These are phyloP conservation scores for Pseudocercospora vitis DNA, from an alignment of 2,329 filamentous ascomycete species.

Conservation along the genomic window DNA sequence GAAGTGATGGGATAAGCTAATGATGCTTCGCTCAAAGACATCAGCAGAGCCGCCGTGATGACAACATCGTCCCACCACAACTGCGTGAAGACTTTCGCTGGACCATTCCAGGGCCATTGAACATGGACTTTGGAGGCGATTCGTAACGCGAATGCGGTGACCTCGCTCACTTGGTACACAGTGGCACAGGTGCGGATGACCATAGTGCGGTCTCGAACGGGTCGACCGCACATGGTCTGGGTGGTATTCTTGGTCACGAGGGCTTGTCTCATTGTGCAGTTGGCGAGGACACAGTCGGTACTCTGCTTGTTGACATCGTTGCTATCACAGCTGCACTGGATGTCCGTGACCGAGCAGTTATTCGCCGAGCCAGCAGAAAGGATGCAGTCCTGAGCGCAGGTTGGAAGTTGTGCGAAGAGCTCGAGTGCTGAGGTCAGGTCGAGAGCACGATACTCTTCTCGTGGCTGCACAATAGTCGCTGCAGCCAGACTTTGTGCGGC, in stretches of 20 bases:
- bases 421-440: not conserved
- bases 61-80: constrained; percentile 9
- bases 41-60: not conserved
- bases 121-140: constrained; percentile 14
- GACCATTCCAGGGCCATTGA: constrained; percentile 8
- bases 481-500: not conserved
- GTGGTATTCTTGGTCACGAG: constrained; percentile 14
- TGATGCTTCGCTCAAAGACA: constrained; percentile 1
- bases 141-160: constrained; percentile 10
- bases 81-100: constrained; percentile 2
- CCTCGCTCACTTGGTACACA: not conserved
- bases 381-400: not conserved
- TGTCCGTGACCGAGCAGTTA: constrained; percentile 8
- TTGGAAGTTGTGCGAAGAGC: not conserved
- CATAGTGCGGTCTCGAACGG: constrained; percentile 6
- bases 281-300: constrained; percentile 11
- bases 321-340: constrained; percentile 16
- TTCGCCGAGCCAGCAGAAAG: not conserved
- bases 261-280: constrained; percentile 14
- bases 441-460: not conserved
- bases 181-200: not conserved
- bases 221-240: constrained; percentile 11
- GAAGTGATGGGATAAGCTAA: constrained; percentile 1
- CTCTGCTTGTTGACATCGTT: not conserved
- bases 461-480: not conserved